phyloP scores from a whole-genome alignment of 2,329 filamentous ascomycete genomes.

The Nemania sp. region DNA sequence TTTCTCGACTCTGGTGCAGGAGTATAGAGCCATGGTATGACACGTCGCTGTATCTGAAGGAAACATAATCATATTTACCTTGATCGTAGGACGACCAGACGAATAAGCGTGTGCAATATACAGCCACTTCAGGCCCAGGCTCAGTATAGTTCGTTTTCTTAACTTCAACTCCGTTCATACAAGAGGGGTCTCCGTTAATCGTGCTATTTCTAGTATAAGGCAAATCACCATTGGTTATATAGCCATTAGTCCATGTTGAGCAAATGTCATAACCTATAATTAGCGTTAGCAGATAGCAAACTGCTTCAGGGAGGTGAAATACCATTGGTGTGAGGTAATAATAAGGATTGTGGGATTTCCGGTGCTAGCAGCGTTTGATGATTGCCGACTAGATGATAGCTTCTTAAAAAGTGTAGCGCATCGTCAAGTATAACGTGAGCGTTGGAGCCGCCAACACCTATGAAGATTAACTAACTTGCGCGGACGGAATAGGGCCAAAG shows the following conservation, averaged over 20 bases:
- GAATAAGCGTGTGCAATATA: conserved; percentile 8
- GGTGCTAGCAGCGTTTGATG: conserved; percentile 6
- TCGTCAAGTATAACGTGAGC: conserved; percentile 24
- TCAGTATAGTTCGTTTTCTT: not conserved
- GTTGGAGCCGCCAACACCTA: conserved; percentile 23
- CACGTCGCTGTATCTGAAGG: not conserved
- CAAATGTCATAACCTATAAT: not conserved
- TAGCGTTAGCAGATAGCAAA: not conserved
- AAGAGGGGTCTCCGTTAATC: not conserved
- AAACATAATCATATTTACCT: conserved; percentile 2
- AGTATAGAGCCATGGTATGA: too few species aligned
- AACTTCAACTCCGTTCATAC: not conserved
- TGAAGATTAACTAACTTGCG: not conserved
- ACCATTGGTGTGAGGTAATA: conserved; percentile 4
- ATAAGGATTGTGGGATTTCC: not conserved
- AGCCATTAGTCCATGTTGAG: not conserved
- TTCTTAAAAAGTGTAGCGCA: conserved; percentile 20
- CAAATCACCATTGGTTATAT: not conserved
- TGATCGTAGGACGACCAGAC: conserved; percentile 26
- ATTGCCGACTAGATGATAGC: conserved; percentile 12
- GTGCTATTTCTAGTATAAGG: not conserved
- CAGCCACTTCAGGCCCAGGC: not conserved
- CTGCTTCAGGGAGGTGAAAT: not conserved
- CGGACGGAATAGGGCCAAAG: not conserved
- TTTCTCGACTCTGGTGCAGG: not conserved